Base-by-base conservation (phyloP, 176 grass and related monocot genomes). In the Paspalum vaginatum region DNA sequence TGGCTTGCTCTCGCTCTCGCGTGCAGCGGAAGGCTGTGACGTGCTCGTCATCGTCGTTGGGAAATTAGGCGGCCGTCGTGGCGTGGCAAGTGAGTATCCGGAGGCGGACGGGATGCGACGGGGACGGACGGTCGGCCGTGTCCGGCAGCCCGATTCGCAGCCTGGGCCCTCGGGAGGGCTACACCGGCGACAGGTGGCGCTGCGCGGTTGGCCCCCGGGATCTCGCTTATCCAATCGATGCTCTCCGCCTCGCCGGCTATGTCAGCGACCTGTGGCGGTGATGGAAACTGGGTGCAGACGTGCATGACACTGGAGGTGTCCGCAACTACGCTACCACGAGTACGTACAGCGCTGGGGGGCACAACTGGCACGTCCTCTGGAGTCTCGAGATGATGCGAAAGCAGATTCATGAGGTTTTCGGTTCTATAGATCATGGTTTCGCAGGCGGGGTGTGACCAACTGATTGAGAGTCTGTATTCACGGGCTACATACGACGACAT, bases 141-240 rank as follows among this genome's bases (percentile, higher is more conserved):
- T 47, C 44, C 58, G 43, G 5, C 61, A 6, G 47, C 4, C 62
- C 40, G 18, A 49, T 69, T 27, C 68, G 9, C 68, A 17, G 4
- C 38, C 49, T 11, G 6, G 2, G 25, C 7, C 38, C 49, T 11
- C 4, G 2, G 39, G 72, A 17, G 43, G 15, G 39, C 63, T 62
- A 11, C 15, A 2, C 16, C 8, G 18, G 76, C 17, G 8, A 50
- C 76, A 88, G 37, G 15, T 80, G 87, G 45, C 81, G 55, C 3
- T 6, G 21, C 18, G 69, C 24, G 76, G 69, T 88, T 88, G 87
- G 87, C 54, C 37, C 1, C 2, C 38, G 51, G 8, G 87, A 84
- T 88, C 44, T 27, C 81, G 52, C 61, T 88, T 84, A 88, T 88
- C 24, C 22, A 42, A 17, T 22, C 74, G 74, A 56, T 79, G 65